Base-by-base conservation (phyloP, 345 rosid species). In the Lepidium sativum region DNA sequence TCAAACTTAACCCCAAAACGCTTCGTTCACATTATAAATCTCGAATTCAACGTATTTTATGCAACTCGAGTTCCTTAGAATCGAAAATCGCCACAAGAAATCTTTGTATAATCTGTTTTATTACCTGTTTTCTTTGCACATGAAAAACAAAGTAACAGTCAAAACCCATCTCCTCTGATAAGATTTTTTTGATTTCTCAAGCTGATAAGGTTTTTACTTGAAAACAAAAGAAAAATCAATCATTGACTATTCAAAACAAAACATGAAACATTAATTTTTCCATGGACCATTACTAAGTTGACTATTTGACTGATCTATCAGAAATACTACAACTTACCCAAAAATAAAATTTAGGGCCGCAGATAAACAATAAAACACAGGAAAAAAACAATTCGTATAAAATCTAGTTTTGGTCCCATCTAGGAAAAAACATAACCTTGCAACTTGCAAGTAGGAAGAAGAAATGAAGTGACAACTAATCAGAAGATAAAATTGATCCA, bases 121-220 rank as follows among this genome's bases (percentile, higher is more conserved):
- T 41, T 21, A 23, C 12, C 3, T 32, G 14, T 16, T 31, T 43
- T 8, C 44, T 4, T 20, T 33, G 4, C 10, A 44, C 18, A 60
- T 45, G 33, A 61, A 47, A 45, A 54, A 47, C 54, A 45, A 61
- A 34, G 34, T 45, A 61, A 33, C 67, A 61, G 4, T 45, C 54
- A 61, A 61, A 45, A 7, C 13, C 7, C 13, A 43, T 44, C 40
- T 31, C 13, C 16, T 25, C 16, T 44, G 51, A 59, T 43, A 43
- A 31, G 50, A 4, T 41, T 58, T 4, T 40, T 14, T 44, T 9
- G 1, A n/a, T 17, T 18, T 17, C 25, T 34, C 14, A 31, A 57
- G 49, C 14, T 41, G 48, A 57, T 57, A 23, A 57, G 18, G 32
- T 35, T 35, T 13, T 16, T 29, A 13, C 41, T 32, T 18, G 32